Conservation (phyloP, 2,329 filamentous ascomycete genomes). For the Chaetomiaceae sp. region DNA sequence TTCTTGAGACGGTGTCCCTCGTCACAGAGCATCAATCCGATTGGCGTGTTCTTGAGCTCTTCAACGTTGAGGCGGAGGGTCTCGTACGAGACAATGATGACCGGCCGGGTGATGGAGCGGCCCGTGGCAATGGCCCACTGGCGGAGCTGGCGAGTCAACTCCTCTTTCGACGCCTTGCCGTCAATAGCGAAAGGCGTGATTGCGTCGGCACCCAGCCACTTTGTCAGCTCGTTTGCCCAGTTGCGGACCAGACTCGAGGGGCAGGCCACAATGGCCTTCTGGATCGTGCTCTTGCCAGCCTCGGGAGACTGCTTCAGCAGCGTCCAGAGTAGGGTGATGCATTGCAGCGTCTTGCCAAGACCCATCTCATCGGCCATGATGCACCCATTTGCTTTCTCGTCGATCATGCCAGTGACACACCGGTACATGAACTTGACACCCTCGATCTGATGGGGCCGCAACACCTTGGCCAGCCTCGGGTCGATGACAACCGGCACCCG, state of each 20-base stretch:
- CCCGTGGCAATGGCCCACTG: slow-evolving; percentile 94
- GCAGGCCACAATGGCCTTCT: slow-evolving; percentile 95
- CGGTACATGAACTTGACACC: slow-evolving; percentile 97
- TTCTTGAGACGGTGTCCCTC: slow-evolving; percentile 97
- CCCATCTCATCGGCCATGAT: slow-evolving; percentile 99
- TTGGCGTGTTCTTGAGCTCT: slow-evolving; percentile 82
- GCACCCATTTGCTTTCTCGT: slow-evolving; percentile 88
- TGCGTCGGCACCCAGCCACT: slow-evolving; percentile 92
- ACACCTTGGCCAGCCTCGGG: slow-evolving; percentile 78
- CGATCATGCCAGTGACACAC: slow-evolving; percentile 92
- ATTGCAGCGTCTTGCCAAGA: slow-evolving; percentile 93
- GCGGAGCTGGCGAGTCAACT: slow-evolving; percentile 80
- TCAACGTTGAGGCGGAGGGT: slow-evolving; percentile 88
- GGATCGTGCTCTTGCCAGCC: slow-evolving; percentile 87
- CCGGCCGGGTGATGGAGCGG: slow-evolving; percentile 82
- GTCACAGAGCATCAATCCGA: slow-evolving; percentile 90
- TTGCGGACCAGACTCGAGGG: slow-evolving; percentile 95
- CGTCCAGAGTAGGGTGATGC: slow-evolving; percentile 95
- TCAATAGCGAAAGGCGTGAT: slow-evolving; percentile 94
- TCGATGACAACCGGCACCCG: slow-evolving; percentile 98
- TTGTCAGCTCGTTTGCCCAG: slow-evolving; percentile 94
- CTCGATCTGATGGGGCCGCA: slow-evolving; percentile 95
- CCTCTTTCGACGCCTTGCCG: slow-evolving; percentile 92
- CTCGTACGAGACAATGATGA: slow-evolving; percentile 97
- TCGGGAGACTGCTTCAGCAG: slow-evolving; percentile 92